A percentile compares a stretch with the other conserved stretches of the same genome.
Conservation (phyloP, 768 basidiomycete genomes). For the Mycena chlorophos region DNA sequence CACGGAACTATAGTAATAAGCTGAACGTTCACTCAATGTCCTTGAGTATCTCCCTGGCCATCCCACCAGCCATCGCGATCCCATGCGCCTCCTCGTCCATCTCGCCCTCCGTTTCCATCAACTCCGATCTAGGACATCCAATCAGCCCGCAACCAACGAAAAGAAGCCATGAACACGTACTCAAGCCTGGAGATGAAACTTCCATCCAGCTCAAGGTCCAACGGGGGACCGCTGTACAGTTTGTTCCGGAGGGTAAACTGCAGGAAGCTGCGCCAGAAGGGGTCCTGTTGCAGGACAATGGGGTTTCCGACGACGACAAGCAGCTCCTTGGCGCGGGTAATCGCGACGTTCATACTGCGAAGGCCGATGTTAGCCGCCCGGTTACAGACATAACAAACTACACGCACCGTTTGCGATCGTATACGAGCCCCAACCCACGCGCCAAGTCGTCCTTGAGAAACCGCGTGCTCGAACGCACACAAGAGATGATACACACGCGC, state of each 20-base stretch:
- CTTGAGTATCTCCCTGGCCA: constrained; percentile 35
- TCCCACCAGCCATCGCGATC: constrained; percentile 33
- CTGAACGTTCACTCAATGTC: constrained; percentile 14
- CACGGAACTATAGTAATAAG: not conserved
- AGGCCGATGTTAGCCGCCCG: not conserved
- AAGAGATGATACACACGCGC: constrained; percentile 51
- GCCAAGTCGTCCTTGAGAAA: constrained; percentile 49
- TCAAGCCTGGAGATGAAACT: constrained; percentile 51
- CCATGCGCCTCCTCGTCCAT: constrained; percentile 35
- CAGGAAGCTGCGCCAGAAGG: constrained; percentile 53
- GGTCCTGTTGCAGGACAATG: constrained; percentile 41
- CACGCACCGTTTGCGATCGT: constrained; percentile 46
- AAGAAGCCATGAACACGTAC: constrained; percentile 28
- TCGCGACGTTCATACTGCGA: constrained; percentile 54
- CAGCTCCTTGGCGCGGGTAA: constrained; percentile 56
- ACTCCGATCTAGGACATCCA: constrained; percentile 24
- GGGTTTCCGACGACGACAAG: constrained; percentile 51
- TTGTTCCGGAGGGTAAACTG: constrained; percentile 49
- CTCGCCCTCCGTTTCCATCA: constrained; percentile 11
- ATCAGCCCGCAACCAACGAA: not conserved
- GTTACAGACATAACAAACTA: not conserved
- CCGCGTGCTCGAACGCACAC: constrained; percentile 45
- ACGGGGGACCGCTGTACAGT: constrained; percentile 47
- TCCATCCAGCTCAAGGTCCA: constrained; percentile 46
- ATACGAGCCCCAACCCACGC: constrained; percentile 47